These are phyloP conservation scores for Bacterosira constricta DNA, from an alignment of 108 stramenopile genomes.

Conservation along the genomic window DNA sequence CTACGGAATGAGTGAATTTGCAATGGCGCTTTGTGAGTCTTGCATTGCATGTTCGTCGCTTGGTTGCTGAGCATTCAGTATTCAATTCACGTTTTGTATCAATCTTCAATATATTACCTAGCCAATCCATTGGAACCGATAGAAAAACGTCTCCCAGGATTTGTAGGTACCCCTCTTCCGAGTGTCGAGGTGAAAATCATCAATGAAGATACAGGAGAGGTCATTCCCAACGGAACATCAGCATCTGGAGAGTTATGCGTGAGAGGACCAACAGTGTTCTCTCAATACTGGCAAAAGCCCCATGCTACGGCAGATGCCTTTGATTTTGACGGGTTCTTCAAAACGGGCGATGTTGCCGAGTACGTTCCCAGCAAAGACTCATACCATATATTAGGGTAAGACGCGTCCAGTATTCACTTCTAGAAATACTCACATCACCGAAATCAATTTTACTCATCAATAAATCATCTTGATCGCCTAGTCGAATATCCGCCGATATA, in stretches of 20 bases:
- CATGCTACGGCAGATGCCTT: conserved; percentile 54
- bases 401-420: too few relatives aligned
- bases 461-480: too few relatives aligned
- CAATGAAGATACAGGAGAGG: conserved; percentile 30
- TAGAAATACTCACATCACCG: too few relatives aligned
- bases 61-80: too few relatives aligned
- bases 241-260: conserved; percentile 42
- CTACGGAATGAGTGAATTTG: conserved; percentile 65
- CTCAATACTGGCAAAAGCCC: conserved; percentile 49
- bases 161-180: conserved; percentile 55
- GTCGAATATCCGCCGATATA: conserved; percentile 53
- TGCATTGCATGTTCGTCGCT: too few relatives aligned
- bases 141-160: conserved; percentile 39
- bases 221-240: conserved; percentile 2
- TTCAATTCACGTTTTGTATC: too few relatives aligned
- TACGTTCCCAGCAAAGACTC: conserved; percentile 34
- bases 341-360: conserved; percentile 55
- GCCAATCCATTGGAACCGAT: conserved; percentile 45
- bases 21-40: conserved; percentile 61
- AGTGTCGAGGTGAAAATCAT: conserved; percentile 53
- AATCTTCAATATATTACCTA: too few relatives aligned
- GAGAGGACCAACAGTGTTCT: conserved; percentile 52
- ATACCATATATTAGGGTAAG: conserved; percentile 54
- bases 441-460: too few relatives aligned
- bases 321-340: conserved; percentile 45